phyloP scores from a whole-genome alignment of 371 early-diverging fungal species.

The Rhizopus arrhizus region DNA sequence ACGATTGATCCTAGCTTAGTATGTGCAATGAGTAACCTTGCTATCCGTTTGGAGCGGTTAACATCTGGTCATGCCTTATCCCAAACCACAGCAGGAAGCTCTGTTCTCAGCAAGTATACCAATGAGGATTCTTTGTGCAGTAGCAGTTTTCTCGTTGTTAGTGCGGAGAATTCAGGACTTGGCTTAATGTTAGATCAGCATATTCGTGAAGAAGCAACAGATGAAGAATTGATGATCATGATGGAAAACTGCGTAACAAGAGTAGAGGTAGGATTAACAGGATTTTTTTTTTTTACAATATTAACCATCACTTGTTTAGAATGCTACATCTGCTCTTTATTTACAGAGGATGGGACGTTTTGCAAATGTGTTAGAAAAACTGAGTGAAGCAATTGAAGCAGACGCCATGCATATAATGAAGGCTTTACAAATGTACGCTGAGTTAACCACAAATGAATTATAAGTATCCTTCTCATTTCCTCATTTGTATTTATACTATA shows the following conservation, averaged over 20 bases:
- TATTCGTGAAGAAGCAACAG: slow-evolving; percentile 50
- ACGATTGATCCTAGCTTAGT: slow-evolving; percentile 44
- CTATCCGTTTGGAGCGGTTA: slow-evolving; percentile 55
- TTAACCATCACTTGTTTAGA: slow-evolving; percentile 30
- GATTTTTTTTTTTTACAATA: background rate
- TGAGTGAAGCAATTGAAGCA: slow-evolving; percentile 50
- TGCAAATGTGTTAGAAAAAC: slow-evolving; percentile 49
- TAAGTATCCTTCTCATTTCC: too few relatives aligned
- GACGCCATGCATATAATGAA: slow-evolving; percentile 55
- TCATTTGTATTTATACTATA: too few relatives aligned
- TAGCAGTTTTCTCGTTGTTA: slow-evolving; percentile 1
- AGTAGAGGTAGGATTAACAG: slow-evolving; percentile 35
- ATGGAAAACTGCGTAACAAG: slow-evolving; percentile 49
- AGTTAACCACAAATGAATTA: slow-evolving; percentile 9
- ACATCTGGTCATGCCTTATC: slow-evolving; percentile 35
- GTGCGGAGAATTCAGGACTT: slow-evolving; percentile 13
- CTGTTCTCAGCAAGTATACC: slow-evolving; percentile 13
- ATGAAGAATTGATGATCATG: slow-evolving; percentile 44
- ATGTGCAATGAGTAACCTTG: slow-evolving; percentile 42
- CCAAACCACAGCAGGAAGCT: background rate
- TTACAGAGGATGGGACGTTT: slow-evolving; percentile 52
- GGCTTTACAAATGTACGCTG: slow-evolving; percentile 59
- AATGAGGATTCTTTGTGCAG: background rate
- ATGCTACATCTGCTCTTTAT: slow-evolving; percentile 53
- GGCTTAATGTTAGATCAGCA: slow-evolving; percentile 29